These are phyloP conservation scores for Omphalotus olearius DNA, from an alignment of 1,284 basidiomycete genomes.

Conservation along the genomic window DNA sequence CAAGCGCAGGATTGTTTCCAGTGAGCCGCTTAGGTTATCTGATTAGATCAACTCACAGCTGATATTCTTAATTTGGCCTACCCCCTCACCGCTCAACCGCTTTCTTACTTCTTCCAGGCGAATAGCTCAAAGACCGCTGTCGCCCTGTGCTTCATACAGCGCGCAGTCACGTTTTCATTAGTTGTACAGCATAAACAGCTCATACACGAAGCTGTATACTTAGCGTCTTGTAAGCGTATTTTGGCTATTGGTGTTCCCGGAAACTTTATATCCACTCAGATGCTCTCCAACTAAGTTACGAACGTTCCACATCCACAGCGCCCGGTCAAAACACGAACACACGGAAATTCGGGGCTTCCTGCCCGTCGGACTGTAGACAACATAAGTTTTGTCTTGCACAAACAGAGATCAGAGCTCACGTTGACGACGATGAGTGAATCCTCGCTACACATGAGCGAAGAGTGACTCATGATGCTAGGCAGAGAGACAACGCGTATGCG, in stretches of 20 bases:
- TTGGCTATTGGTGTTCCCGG: constrained; percentile 3
- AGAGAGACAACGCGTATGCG: not conserved
- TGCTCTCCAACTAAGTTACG: too few species aligned
- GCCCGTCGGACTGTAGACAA: not conserved
- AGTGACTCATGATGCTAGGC: not conserved
- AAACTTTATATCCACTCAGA: not conserved
- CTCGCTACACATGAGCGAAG: constrained; percentile 8
- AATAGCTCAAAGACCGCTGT: constrained; percentile 5
- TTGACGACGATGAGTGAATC: constrained; percentile 9
- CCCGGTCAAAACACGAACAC: not conserved
- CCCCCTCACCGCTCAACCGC: too few species aligned
- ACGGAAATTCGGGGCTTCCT: not conserved
- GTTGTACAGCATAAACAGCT: not conserved
- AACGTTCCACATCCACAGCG: too few species aligned
- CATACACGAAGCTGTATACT: not conserved
- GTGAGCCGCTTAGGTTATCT: not conserved
- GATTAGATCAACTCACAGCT: not conserved
- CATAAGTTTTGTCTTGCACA: not conserved
- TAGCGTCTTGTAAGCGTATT: not conserved
- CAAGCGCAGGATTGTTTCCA: not conserved
- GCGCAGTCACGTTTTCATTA: not conserved
- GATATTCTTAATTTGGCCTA: too few species aligned
- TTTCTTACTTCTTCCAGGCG: not conserved
- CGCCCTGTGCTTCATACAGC: not conserved
- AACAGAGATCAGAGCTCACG: not conserved